Conservation (phyloP, 495 filamentous ascomycete species). For the Penicillium cataractarum region DNA sequence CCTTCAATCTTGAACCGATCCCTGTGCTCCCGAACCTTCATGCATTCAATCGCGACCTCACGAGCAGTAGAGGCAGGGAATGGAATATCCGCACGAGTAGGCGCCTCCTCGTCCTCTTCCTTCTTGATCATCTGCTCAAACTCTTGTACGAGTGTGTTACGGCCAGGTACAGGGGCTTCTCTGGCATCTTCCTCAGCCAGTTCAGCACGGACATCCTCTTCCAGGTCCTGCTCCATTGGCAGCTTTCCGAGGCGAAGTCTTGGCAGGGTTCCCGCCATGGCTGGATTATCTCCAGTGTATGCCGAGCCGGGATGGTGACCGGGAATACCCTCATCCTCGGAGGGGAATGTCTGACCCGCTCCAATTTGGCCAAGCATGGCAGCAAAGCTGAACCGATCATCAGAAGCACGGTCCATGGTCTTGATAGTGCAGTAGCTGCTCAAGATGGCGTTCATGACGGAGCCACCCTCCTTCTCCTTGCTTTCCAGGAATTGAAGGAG, state of each 20-base stretch:
- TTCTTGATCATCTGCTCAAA: constrained; percentile 88
- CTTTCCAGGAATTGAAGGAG: constrained; percentile 87
- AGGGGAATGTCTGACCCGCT: constrained; percentile 67
- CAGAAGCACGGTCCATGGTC: constrained; percentile 72
- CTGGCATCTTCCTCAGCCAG: constrained; percentile 77
- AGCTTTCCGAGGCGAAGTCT: constrained; percentile 76
- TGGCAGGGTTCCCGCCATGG: constrained; percentile 53
- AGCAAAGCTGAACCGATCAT: constrained; percentile 79
- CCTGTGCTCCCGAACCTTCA: constrained; percentile 90
- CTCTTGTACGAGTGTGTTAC: constrained; percentile 69
- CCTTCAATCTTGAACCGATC: constrained; percentile 85
- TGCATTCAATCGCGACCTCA: constrained; percentile 91
- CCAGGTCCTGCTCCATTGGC: constrained; percentile 76
- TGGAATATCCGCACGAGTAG: constrained; percentile 74
- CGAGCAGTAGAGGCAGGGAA: constrained; percentile 82
- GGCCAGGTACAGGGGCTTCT: constrained; percentile 67
- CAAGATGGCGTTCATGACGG: constrained; percentile 72
- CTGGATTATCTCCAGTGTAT: constrained; percentile 68
- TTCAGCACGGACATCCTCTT: constrained; percentile 80
- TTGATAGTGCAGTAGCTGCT: constrained; percentile 73
- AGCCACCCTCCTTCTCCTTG: constrained; percentile 77
- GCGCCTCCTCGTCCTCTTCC: constrained; percentile 84
- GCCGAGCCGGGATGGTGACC: constrained; percentile 86
- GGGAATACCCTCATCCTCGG: constrained; percentile 90
- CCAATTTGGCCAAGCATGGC: constrained; percentile 69